Conservation (phyloP, 108 stramenopile genomes). For the Parietichytrium sp. region DNA sequence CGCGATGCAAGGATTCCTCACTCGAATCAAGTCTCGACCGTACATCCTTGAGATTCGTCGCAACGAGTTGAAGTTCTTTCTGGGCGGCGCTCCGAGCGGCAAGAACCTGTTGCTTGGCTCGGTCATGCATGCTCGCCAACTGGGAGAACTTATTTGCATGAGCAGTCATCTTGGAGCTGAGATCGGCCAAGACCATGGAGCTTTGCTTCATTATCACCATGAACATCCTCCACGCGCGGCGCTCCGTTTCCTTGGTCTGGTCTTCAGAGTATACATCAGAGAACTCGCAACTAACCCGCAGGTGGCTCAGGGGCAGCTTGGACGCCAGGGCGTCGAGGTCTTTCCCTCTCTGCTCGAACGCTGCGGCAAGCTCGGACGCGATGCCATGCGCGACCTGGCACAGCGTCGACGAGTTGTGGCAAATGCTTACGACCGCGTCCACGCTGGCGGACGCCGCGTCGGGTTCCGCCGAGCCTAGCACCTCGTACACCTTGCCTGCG, state of each 20-base stretch:
- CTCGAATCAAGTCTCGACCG: not conserved
- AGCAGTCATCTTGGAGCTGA: not conserved
- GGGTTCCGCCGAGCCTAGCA: not conserved
- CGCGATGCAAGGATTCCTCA: not conserved
- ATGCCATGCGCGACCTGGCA: not conserved
- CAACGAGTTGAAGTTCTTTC: conserved; percentile 12
- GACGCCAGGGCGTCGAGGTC: conserved; percentile 22
- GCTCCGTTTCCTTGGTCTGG: conserved; percentile 31
- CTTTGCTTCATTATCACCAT: conserved; percentile 36
- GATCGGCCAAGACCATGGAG: conserved; percentile 12
- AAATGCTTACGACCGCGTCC: not conserved
- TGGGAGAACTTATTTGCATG: not conserved
- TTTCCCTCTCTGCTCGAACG: not conserved
- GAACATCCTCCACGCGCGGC: conserved; percentile 25
- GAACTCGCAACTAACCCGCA: conserved; percentile 29
- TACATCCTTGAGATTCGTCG: not conserved
- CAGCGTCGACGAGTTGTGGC: not conserved
- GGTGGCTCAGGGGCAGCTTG: not conserved
- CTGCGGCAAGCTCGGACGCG: not conserved
- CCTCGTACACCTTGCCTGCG: not conserved
- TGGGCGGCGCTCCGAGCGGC: conserved; percentile 18
- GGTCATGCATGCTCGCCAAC: not conserved
- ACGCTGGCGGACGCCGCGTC: conserved; percentile 32
- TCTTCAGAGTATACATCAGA: conserved; percentile 15
- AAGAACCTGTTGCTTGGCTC: not conserved